Evolutionary conservation across 306 rosid species (phyloP), one percentile per base, ranked within the genome.

Genomic region (Malus fusca): DNA sequence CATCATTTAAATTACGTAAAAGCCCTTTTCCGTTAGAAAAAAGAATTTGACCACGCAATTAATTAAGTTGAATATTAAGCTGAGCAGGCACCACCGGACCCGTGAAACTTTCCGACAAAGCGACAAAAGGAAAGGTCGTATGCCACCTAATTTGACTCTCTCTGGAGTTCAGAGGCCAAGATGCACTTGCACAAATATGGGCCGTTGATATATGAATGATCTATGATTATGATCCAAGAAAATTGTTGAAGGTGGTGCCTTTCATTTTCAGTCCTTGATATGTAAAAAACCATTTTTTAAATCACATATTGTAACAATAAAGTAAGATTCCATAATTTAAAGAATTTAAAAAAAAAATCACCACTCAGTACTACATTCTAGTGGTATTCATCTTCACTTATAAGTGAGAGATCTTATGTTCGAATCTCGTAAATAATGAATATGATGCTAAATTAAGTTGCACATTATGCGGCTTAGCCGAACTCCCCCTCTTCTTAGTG

Each of bases 391-490:
- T 35, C 2, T 35, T 35, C 2, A 35, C 8, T 7, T 35, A 7
- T 35, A 35, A 35, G 40, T 35, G 0, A 35, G 8, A 35, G 2
- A 1, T 35, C 9, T 6, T 35, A 35, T 7, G 0, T 35, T 35
- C 2, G 42, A 35, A 35, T 35, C 2, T 35, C 42, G 10, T 35
- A 7, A 1, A 7, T 35, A 10, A 0, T 35, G 9, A 1, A 35
- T 35, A 7, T 0, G 9, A 35, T 35, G 7, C 0, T 8, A 35
- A 35, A 35, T 1, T 35, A 35, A 35, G 0, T 35, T 35, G 2
- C 0, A 0, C 10, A 35, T 35, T 35, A 0, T 35, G 9, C 7
- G 9, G 0, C 0, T 35, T 35, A 6, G 2, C 42, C 42, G 0
- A 35, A 7, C 10, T 35, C 2, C 2, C 0, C 0, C 0, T 6